These are phyloP conservation scores for Penicillium frequentans DNA, from an alignment of 2,329 filamentous ascomycete species.

Conservation along the genomic window DNA sequence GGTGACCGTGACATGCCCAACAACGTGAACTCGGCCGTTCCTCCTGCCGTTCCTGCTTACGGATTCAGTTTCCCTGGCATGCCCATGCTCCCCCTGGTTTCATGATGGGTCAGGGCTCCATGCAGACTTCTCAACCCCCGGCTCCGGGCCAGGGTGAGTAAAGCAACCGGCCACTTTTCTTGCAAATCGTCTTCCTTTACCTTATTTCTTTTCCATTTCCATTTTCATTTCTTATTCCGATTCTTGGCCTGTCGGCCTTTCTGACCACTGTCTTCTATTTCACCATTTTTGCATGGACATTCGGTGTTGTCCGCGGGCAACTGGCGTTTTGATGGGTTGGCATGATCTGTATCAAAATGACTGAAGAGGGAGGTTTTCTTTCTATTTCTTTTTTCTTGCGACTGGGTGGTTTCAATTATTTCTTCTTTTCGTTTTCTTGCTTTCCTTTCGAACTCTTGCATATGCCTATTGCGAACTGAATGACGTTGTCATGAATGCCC, in stretches of 20 bases:
- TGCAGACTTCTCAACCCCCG: constrained; percentile 35
- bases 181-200: not conserved
- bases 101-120: constrained; percentile 42
- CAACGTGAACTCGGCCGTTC: constrained; percentile 48
- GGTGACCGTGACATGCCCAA: constrained; percentile 35
- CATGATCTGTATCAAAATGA: constrained; percentile 5
- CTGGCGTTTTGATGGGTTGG: not conserved
- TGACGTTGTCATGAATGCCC: not conserved
- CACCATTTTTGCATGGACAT: constrained; percentile 1
- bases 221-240: not conserved
- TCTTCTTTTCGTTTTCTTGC: not conserved
- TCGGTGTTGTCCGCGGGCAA: not conserved
- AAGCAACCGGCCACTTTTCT: not conserved
- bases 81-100: constrained; percentile 51
- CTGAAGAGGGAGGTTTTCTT: not conserved
- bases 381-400: no score
- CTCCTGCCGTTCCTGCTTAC: constrained; percentile 56
- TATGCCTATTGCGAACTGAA: not conserved
- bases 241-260: not conserved
- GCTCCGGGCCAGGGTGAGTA: constrained; percentile 38
- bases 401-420: not conserved
- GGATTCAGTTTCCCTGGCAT: constrained; percentile 54
- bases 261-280: not conserved
- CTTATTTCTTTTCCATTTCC: constrained; percentile 1
- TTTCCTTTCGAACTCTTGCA: not conserved